phyloP scores from a whole-genome alignment of 345 rosid genomes.

The Lepidium didymum region DNA sequence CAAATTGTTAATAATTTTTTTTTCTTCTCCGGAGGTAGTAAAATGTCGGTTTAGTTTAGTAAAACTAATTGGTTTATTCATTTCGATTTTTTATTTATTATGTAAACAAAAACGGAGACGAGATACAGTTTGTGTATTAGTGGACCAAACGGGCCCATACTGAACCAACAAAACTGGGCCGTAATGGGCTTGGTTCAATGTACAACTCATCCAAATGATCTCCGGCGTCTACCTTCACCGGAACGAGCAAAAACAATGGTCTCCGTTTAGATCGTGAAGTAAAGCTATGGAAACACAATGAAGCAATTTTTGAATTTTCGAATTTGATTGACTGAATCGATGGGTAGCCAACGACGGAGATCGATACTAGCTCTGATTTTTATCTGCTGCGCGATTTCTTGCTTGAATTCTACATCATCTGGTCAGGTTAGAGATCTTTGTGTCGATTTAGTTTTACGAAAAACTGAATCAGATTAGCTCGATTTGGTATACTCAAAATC shows the following conservation, averaged over 20 bases:
- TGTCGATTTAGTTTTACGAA: neutral
- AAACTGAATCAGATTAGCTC: neutral
- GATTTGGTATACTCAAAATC: no score
- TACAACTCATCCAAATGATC: neutral
- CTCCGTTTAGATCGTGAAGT: neutral
- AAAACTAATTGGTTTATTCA: no score
- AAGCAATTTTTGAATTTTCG: neutral
- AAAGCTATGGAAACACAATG: neutral
- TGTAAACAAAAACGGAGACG: neutral
- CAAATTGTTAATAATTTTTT: no score
- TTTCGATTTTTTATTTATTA: no score
- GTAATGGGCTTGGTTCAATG: neutral
- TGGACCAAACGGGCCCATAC: neutral
- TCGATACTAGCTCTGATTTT: neutral
- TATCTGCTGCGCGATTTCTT: conserved; percentile 1
- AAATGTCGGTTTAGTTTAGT: no score
- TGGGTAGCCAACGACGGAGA: conserved; percentile 7
- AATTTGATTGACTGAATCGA: neutral
- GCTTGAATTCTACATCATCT: neutral
- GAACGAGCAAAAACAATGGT: neutral
- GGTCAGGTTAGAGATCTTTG: neutral
- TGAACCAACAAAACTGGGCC: neutral
- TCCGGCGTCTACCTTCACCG: conserved; percentile 21
- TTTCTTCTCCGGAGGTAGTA: no score
- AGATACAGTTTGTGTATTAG: neutral